A percentile compares a stretch with the other conserved stretches of the same genome.
These are phyloP conservation scores for Agrostemma githago DNA, from an alignment of 148 eudicot species.

Conservation along the genomic window DNA sequence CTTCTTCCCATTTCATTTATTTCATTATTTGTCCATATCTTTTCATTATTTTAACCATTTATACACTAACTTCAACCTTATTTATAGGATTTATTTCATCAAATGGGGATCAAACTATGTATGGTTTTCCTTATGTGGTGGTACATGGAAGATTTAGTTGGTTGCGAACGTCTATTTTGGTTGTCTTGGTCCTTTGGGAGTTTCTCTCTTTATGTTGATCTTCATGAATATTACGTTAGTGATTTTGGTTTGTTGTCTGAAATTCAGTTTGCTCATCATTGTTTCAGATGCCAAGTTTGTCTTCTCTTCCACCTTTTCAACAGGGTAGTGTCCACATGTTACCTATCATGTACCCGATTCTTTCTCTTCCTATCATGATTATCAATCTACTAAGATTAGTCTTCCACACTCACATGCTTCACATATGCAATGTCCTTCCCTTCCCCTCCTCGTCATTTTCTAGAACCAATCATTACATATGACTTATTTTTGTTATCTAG, in stretches of 20 bases:
- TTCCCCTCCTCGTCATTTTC: too few relatives aligned
- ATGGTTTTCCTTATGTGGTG: too few relatives aligned
- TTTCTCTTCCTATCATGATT: slow-evolving; percentile 1
- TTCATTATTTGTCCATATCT: too few relatives aligned
- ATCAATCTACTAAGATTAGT: too few relatives aligned
- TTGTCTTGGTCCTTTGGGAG: not conserved
- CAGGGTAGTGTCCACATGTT: slow-evolving; percentile 49
- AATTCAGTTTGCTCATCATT: slow-evolving; percentile 11
- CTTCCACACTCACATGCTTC: too few relatives aligned
- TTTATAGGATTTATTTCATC: not conserved
- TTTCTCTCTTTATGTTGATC: not conserved
- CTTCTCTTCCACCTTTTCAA: slow-evolving; percentile 37
- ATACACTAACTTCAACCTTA: not conserved
- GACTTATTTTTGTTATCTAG: too few relatives aligned
- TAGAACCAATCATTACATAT: too few relatives aligned
- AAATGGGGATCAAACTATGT: not conserved
- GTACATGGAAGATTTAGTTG: too few relatives aligned
- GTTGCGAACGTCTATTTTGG: not conserved
- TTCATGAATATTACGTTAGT: not conserved
- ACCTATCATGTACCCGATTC: slow-evolving; percentile 68
- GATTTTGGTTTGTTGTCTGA: not conserved
- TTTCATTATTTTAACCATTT: too few relatives aligned
- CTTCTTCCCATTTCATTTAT: too few relatives aligned
- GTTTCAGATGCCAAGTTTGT: slow-evolving; percentile 37
- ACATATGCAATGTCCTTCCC: too few relatives aligned